Evolutionary conservation across 2,329 filamentous ascomycete species (phyloP).

Genomic region (Cytospora chrysosperma): DNA sequence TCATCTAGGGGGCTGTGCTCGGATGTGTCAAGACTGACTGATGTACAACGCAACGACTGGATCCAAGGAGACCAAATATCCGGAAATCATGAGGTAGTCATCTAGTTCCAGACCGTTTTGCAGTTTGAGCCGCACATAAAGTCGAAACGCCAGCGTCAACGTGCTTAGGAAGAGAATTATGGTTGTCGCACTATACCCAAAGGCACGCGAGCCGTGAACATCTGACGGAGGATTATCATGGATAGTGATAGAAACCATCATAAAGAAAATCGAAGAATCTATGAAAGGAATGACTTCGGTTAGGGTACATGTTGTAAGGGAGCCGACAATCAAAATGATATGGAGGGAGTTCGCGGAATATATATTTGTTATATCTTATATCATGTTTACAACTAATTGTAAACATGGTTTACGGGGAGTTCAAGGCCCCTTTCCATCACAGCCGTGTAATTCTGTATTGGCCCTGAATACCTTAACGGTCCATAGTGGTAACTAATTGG

Average conservation of each 20-base stretch:
- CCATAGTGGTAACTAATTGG: no score
- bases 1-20: fast-evolving
- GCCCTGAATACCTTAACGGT: neutral
- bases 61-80: conserved; percentile 15
- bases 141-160: conserved; percentile 12
- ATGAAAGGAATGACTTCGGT: neutral
- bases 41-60: conserved; percentile 21
- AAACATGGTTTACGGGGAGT: no score
- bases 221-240: neutral
- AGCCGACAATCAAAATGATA: no score
- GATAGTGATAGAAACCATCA: neutral
- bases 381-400: no score
- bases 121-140: conserved; percentile 12
- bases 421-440: neutral
- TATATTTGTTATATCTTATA: no score
- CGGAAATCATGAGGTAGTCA: conserved; percentile 21
- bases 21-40: conserved; percentile 2
- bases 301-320: no score
- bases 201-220: neutral
- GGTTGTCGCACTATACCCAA: conserved; percentile 9
- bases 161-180: conserved; percentile 18
- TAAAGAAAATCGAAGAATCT: neutral
- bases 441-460: neutral
- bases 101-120: conserved; percentile 16
- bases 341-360: no score